These are phyloP conservation scores for Nothopassalora personata DNA, from an alignment of 2,329 filamentous ascomycete species.

Conservation along the genomic window DNA sequence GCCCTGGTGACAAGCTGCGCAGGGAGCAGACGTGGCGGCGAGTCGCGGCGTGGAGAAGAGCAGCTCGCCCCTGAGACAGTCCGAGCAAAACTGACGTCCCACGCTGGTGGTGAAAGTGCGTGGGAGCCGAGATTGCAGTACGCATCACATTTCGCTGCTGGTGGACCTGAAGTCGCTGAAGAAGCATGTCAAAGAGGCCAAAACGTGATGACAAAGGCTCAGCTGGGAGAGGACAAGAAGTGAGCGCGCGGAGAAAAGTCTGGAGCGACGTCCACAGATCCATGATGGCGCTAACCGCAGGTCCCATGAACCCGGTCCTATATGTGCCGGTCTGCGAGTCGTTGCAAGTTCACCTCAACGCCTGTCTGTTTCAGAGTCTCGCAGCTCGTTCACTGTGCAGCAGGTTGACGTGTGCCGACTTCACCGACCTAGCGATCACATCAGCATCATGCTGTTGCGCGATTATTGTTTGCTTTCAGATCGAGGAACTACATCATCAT, in stretches of 20 bases:
- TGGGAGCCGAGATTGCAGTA: not conserved
- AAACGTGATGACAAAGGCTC: not conserved
- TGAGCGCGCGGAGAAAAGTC: not conserved
- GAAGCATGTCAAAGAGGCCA: not conserved
- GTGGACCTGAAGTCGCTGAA: not conserved
- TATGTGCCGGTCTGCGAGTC: not conserved
- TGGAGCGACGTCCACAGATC: not conserved
- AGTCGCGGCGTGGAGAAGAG: not conserved
- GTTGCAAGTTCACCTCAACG: not conserved
- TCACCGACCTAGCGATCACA: not conserved
- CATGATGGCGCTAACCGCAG: not conserved
- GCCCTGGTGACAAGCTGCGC: not conserved
- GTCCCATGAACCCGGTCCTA: not conserved
- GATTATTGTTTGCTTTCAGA: not conserved
- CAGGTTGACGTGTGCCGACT: not conserved
- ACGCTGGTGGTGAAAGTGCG: not conserved
- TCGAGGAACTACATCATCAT: not conserved
- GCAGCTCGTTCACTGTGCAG: not conserved
- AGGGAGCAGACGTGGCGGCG: not conserved
- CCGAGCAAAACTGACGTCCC: not conserved
- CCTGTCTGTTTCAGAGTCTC: not conserved
- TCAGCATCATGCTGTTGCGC: not conserved
- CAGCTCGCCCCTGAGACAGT: slow-evolving; percentile 8
- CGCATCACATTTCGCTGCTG: not conserved
- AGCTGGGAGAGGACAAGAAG: not conserved